Base-by-base conservation (phyloP, 225 moss, liverwort and hornwort species). In the Takakia lepidozioides region DNA sequence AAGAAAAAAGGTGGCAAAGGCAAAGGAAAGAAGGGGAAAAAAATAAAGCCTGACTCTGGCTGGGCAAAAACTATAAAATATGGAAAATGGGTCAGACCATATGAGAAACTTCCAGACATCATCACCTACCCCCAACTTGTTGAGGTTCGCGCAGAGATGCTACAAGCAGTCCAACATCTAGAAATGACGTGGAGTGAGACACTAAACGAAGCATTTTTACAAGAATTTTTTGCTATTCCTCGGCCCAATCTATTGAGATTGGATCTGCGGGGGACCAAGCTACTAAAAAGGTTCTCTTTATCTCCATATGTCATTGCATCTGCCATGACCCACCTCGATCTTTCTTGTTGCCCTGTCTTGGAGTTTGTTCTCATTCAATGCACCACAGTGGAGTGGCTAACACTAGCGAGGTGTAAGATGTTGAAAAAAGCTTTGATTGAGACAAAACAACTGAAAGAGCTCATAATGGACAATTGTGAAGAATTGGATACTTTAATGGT, bases 131-230 rank as follows among this genome's bases (percentile, higher is more conserved):
- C 88, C 1, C 62, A 72, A 3, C 88, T 78, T 66, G 83, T 61
- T n/a, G 66, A 66, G 3, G 65, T 93, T 38, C 72, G 88, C 38
- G 72, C 60, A 28, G 75, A 83, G 8, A 78, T 93, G 66, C 71
- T 88, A 38, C 74, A 70, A 32, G 78, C 88, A 22, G 58, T 78
- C n/a, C 60, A 63, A 8, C 67, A 85, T 72, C 73, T 93, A 16
- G 75, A 70, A 37, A 93, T 93, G 55, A 86, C 86, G 67, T 93
- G 93, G 93, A 93, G 93, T 57, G 68, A 75, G 47, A 86, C 85
- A 17, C 60, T 93, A 40, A 65, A 66, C 3, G 75, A 88, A 57
- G 58, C 54, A 3, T 93, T 88, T 30, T 60, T 88, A 51, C 53
- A 4, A 10, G 93, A 93, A 57, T 54, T 88, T n/a, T 86, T 86